Base-by-base conservation (phyloP, 2,329 filamentous ascomycete species). In the Aspergillus transmontanensis region DNA sequence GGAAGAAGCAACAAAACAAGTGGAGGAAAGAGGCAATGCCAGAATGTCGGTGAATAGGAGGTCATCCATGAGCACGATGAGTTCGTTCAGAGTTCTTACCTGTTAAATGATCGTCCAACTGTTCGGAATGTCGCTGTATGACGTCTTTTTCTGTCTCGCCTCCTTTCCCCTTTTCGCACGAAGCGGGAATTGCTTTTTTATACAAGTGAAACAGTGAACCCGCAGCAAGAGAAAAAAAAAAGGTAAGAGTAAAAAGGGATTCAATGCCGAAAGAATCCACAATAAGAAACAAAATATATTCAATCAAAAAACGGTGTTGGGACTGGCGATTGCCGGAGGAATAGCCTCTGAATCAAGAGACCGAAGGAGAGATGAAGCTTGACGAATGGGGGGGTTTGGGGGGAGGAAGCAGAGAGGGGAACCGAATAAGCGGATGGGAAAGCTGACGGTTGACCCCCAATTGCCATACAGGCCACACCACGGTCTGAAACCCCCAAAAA, bases 361-460 rank as follows among this genome's bases (percentile, higher is more conserved):
- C 58, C 46, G 63, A 67, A 64, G 58, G 65, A 64, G 62, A 68
- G 70, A 68, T 64, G 67, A 66, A 66, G 66, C 63, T 66, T 32
- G 60, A 65, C 46, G 61, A 57, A 60, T 51, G 57, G 53, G 57
- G 57, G 53, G 58, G 53, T 56, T 54, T 60, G 60, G 61, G n/a
- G 50, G 45, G 32, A 60, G 61, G 60, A 69, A 54, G 60, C 62
- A 61, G 64, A 65, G 68, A 62, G 66, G 67, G 63, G 64, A 64
- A 68, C 67, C 64, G 60, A 68, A 64, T 68, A 64, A 68, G 68
- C 64, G 67, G 68, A 69, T 68, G 65, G 39, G 65, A 60, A 67
- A 66, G 63, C 64, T 59, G 61, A 68, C 65, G 66, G 63, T 65
- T 59, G 62, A 68, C 65, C 68, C 67, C 64, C 67, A 64, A 50